phyloP scores from a whole-genome alignment of 1,284 basidiomycete genomes.

The Boletus nobilissimus region DNA sequence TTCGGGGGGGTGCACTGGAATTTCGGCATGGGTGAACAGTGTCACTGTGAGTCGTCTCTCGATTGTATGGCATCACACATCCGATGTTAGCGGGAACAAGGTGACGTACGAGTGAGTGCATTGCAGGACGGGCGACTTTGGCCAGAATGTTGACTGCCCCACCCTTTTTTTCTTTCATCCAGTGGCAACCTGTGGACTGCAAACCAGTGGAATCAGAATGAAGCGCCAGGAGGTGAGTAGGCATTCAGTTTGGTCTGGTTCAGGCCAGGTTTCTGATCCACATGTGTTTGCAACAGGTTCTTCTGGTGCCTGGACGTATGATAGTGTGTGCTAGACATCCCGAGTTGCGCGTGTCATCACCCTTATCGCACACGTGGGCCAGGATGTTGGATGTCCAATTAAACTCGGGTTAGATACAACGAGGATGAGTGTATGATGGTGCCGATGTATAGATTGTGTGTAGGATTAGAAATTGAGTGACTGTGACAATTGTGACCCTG shows the following conservation, averaged over 20 bases:
- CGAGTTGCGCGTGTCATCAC: no score
- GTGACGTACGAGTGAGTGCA: constrained; percentile 40
- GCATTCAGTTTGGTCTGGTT: no score
- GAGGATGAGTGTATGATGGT: no score
- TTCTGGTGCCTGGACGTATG: constrained; percentile 37
- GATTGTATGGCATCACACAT: no score
- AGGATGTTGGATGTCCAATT: no score
- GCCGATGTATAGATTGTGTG: no score
- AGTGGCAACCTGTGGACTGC: constrained; percentile 46
- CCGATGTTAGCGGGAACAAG: constrained; percentile 18
- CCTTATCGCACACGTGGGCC: no score
- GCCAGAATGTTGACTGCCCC: constrained; percentile 12
- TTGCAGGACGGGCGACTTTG: neutral
- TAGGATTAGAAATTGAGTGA: no score
- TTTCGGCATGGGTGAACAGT: constrained; percentile 38
- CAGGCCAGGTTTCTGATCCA: neutral
- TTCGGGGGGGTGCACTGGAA: constrained; percentile 31
- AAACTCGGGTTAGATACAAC: no score
- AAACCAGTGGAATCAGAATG: constrained; percentile 36
- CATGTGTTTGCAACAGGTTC: constrained; percentile 10
- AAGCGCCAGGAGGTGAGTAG: constrained; percentile 40
- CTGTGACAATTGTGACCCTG: no score
- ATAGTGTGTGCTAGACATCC: constrained; percentile 19
- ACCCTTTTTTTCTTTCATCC: neutral
- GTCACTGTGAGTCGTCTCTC: constrained; percentile 28